Conservation (phyloP, 2,329 filamentous ascomycete genomes). For the Alternaria tenuissima region DNA sequence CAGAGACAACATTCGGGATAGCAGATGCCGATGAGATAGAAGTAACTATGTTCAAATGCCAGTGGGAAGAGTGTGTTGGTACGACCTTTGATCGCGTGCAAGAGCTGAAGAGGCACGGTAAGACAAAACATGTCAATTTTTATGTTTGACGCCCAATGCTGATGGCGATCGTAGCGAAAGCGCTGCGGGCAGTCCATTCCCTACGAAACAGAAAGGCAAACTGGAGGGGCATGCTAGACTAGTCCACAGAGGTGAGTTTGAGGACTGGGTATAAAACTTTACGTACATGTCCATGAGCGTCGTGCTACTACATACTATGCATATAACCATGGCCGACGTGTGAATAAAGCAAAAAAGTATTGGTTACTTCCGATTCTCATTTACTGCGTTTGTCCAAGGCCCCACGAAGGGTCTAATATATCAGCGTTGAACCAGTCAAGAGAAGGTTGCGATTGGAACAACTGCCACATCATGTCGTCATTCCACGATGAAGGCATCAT, state of each 20-base stretch:
- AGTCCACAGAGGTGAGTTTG: background rate
- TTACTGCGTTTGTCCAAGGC: slow-evolving; percentile 17
- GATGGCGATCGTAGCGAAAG: background rate
- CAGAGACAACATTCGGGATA: background rate
- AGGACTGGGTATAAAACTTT: background rate
- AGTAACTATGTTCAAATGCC: background rate
- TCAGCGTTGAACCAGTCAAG: slow-evolving; percentile 48
- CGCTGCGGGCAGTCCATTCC: background rate
- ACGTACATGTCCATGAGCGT: background rate
- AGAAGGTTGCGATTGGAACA: slow-evolving; percentile 46
- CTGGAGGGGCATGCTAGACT: too few species aligned
- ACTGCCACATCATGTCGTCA: slow-evolving; percentile 47
- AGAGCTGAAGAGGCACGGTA: background rate
- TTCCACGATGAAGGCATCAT: slow-evolving; percentile 37
- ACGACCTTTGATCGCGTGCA: background rate
- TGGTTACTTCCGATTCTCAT: background rate
- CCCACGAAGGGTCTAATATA: slow-evolving; percentile 40
- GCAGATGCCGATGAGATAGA: background rate
- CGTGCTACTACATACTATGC: background rate
- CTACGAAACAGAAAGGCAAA: too few species aligned
- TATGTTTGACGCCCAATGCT: background rate
- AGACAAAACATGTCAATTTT: background rate
- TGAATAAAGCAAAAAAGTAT: background rate
- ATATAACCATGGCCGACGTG: background rate
- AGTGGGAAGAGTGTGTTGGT: background rate